These are phyloP conservation scores for Fusarium sp. DNA, from an alignment of 2,329 filamentous ascomycete species.

Conservation along the genomic window DNA sequence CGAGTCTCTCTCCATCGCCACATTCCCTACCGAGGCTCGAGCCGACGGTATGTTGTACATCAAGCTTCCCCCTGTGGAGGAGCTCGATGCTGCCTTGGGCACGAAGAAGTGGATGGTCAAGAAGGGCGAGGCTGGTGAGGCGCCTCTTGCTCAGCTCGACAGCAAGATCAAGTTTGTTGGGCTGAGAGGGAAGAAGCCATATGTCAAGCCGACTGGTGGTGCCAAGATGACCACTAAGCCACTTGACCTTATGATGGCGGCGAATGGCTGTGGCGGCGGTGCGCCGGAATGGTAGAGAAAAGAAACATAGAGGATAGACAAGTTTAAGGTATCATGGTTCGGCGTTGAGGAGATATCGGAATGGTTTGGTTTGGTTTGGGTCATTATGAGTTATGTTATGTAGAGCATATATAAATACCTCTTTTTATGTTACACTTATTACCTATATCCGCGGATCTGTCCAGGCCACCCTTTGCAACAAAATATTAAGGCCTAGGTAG, in stretches of 20 bases:
- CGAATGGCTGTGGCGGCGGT: constrained; percentile 50
- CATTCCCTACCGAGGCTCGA: constrained; percentile 79
- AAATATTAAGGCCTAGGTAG: not conserved
- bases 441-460: too few relatives aligned
- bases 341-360: constrained; percentile 7
- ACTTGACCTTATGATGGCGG: constrained; percentile 50
- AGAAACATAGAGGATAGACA: not conserved
- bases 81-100: constrained; percentile 81
- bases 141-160: constrained; percentile 57
- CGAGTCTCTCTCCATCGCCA: constrained; percentile 79
- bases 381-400: constrained; percentile 6
- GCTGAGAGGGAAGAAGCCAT: constrained; percentile 54
- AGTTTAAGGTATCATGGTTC: not conserved
- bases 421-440: not conserved
- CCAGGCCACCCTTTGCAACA: not conserved
- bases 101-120: constrained; percentile 82
- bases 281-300: constrained; percentile 57
- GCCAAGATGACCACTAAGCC: constrained; percentile 48
- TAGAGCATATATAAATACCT: constrained; percentile 23
- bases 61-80: constrained; percentile 80
- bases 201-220: constrained; percentile 47
- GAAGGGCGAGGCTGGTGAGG: constrained; percentile 68
- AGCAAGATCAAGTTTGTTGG: constrained; percentile 57
- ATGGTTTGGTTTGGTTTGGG: not conserved
- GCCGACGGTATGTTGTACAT: constrained; percentile 80